Evolutionary conservation across 805 yeast species (phyloP).

Genomic region (Monosporozyma yasuniensis): DNA sequence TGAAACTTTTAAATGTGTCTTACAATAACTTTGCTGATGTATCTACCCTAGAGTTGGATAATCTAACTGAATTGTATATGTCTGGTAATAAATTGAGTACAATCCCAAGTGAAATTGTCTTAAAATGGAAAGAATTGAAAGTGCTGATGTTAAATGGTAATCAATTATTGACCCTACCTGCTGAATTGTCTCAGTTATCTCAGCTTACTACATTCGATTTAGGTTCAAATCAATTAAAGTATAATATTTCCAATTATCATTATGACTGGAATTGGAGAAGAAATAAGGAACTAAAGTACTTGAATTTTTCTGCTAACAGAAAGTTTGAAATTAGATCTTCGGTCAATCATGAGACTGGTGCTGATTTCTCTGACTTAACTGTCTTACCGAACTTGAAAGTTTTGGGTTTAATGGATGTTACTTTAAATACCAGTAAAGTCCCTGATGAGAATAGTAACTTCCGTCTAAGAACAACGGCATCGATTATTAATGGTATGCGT

Average conservation of each 20-base stretch:
- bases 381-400: slow-evolving; percentile 60
- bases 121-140: slow-evolving; percentile 48
- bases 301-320: slow-evolving; percentile 88
- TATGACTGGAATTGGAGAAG: slow-evolving; percentile 98
- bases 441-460: slow-evolving; percentile 81
- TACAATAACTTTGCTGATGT: slow-evolving; percentile 80
- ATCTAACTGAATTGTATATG: slow-evolving; percentile 56
- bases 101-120: slow-evolving; percentile 77
- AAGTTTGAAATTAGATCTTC: slow-evolving; percentile 78
- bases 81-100: slow-evolving; percentile 77
- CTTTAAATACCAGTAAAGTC: slow-evolving; percentile 76
- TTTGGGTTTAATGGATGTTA: slow-evolving; percentile 89
- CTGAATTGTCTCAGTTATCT: slow-evolving; percentile 66
- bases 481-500: slow-evolving; percentile 62
- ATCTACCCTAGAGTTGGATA: slow-evolving; percentile 58
- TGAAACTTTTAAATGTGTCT: slow-evolving; percentile 62
- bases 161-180: slow-evolving; percentile 76
- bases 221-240: slow-evolving; percentile 82
- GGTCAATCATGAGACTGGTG: slow-evolving; percentile 39
- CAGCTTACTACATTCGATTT: slow-evolving; percentile 71
- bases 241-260: slow-evolving; percentile 88
- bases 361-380: slow-evolving; percentile 51
- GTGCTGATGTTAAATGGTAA: slow-evolving; percentile 72
- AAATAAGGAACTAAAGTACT: slow-evolving; percentile 63
- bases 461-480: slow-evolving; percentile 85